Base-by-base conservation (phyloP, 179 eudicot species). In the Actinidia chinensis region DNA sequence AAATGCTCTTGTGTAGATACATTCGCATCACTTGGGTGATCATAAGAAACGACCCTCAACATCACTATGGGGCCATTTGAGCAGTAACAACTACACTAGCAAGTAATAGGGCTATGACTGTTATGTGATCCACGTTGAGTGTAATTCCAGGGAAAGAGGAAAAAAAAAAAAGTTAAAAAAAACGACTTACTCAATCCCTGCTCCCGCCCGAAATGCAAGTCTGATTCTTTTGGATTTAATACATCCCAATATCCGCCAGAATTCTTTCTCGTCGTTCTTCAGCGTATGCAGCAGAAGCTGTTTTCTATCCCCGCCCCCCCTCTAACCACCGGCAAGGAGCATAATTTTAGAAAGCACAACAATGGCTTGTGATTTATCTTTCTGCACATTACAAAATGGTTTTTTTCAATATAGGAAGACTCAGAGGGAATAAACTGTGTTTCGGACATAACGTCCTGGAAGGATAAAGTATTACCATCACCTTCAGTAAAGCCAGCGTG, bases 401-500 rank as follows among this genome's bases (percentile, higher is more conserved):
- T 17, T 70, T 70, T 15, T 77, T 42, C 13, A 59, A 42, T 4
- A 56, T 10, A n/a, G 17, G 55, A 3, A 22, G 50, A 64, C 71
- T 65, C 63, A 51, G 11, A 54, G 75, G 20, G 20, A 79, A 43
- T 68, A 36, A 47, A 66, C 75, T 14, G 14, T 6, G 44, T 28
- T 18, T n/a, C n/a, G 12, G 17, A 50, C 44, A 71, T 51, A 9
- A 28, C n/a, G 25, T 44, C 33, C 2, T 15, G 40, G 17, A 70
- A 40, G 76, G 15, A 12, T 25, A 42, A 65, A 67, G 64, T 33
- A 47, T 36, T 58, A n/a, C n/a, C n/a, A n/a, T 59, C 82, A 95
- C 99, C 95, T 92, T 95, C 83, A 89, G 86, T 92, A 95, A 72
- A 95, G 94, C 99, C 99, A 95, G 55, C 99, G 96, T 36, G 99